Evolutionary conservation across 1,284 basidiomycete species (phyloP), one percentile per base, ranked within the genome.

Genomic region (Coniophora puteana): DNA sequence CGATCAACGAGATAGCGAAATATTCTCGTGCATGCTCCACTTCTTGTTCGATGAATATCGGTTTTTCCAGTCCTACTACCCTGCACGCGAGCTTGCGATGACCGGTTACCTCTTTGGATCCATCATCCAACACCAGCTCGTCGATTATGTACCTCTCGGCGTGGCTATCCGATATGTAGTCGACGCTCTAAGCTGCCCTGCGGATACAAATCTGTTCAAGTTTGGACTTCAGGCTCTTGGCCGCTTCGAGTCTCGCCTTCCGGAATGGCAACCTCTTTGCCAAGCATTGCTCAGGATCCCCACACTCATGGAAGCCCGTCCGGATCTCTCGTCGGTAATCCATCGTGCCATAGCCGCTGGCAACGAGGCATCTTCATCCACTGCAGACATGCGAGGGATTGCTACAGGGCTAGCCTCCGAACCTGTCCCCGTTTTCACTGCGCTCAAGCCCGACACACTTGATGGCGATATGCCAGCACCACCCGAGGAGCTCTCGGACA

Each of bases 21-120:
- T 97, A 45, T 97, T 99, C 60, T 96, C 94, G 11, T 98, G 94
- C 76, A 95, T 97, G 80, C 83, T 99, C 38, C 94, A 98, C 69
- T 96, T 97, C 69, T 80, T 99, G 40, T 99, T 99, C 66, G 96
- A 99, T 79, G 96, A 99, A 71, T 97, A 97, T 80, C 93, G 94
- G 59, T 99, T 97, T 74, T 97, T 99, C 80, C 92, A 96, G 61
- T 89, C 90, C 38, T 93, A 78, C 61, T 95, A 99, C 58, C 96
- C 96, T 12, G 77, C 89, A 22, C 89, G 93, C 48, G 93, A 99
- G 68, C 77, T 99, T 35, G 83, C 86, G 32, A 93, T 99, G 83
- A 99, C 96, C 1, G 96, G 91, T 36, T 89, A 93, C 55, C 78
- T 99, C 25, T 99, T 99, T 54, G 96, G 96, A 30, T 93, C 93